These are phyloP conservation scores for Ceratobasidium sp. DNA, from an alignment of 1,284 basidiomycete species.

Conservation along the genomic window DNA sequence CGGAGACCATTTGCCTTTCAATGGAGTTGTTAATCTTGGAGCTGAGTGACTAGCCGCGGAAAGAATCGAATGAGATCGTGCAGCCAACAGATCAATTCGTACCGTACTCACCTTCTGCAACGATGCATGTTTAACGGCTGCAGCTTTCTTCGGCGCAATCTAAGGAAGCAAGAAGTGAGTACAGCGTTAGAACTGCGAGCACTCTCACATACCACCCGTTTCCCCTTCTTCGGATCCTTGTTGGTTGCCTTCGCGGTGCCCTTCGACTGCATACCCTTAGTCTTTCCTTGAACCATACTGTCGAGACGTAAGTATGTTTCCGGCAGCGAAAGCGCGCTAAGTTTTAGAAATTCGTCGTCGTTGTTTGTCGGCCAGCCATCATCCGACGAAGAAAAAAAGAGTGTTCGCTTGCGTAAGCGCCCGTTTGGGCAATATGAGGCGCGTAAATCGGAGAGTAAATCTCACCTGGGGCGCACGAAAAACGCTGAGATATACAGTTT, in stretches of 20 bases:
- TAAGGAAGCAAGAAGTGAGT: slow-evolving; percentile 4
- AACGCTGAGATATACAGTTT: slow-evolving; percentile 39
- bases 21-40: slow-evolving; percentile 91
- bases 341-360: too few species aligned
- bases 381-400: slow-evolving; percentile 1
- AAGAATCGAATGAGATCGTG: slow-evolving; percentile 14
- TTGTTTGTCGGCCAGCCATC: too few species aligned
- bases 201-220: slow-evolving; percentile 56
- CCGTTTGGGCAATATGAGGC: slow-evolving; percentile 18
- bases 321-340: slow-evolving; percentile 30
- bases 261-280: slow-evolving; percentile 43
- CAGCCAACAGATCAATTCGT: neutral
- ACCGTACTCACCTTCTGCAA: slow-evolving; percentile 67
- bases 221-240: slow-evolving; percentile 73
- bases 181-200: neutral
- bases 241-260: slow-evolving; percentile 37
- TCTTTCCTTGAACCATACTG: slow-evolving; percentile 46
- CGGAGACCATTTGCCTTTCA: slow-evolving; percentile 86
- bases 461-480: slow-evolving; percentile 38
- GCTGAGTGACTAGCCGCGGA: slow-evolving; percentile 69
- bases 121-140: slow-evolving; percentile 71
- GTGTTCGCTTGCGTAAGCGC: slow-evolving; percentile 36
- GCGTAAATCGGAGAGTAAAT: neutral
- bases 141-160: slow-evolving; percentile 77
- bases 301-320: slow-evolving; percentile 22